Base-by-base conservation (phyloP, 352 stramenopile genomes). In the Globisporangium parvum region DNA sequence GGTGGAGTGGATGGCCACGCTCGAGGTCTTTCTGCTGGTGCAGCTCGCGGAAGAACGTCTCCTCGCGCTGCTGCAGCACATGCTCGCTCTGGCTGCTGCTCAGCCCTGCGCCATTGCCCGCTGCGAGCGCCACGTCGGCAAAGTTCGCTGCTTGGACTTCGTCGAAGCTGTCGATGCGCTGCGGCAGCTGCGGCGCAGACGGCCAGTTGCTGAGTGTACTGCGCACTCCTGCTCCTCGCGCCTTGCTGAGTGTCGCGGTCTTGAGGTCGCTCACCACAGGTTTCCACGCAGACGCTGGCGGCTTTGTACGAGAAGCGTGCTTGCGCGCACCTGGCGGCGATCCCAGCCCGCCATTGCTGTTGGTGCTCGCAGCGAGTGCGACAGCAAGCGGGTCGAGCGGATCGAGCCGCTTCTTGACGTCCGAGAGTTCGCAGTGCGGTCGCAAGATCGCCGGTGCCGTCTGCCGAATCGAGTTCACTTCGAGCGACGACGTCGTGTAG, bases 1-100 rank as follows among this genome's bases (percentile, higher is more conserved):
- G 78, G 1, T 73, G 66, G n/a, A 93, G 59, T 12, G 80, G 75
- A 47, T 93, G 79, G 6, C 66, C 63, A 24, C 77, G 71, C 3
- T 60, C 47, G 0, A 77, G 57, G 15, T 75, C 57, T 52, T 84
- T 82, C 15, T 87, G 70, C 47, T 84, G 67, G 35, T 87, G 77
- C 1, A 91, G 59, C 39, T 90, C 82, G 17, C 71, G 71, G 45
- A 93, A 91, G 56, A 92, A 88, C 9, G 53, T 60, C 49, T 91
- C 78, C 39, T 92, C 77, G 49, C 78, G 67, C 39, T 85, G 48
- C 3, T 51, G 39, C 17, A 70, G 24, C 6, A 46, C 35, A 17
- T 12, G 49, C 31, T 39, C 5, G 28, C 51, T 49, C 23, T 50
- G 24, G 28, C 40, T 60, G 15, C 20, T 45, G 21, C 37, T 50